Conservation (phyloP, 192 early-diverging fungal species). For the Mortierella alpina region DNA sequence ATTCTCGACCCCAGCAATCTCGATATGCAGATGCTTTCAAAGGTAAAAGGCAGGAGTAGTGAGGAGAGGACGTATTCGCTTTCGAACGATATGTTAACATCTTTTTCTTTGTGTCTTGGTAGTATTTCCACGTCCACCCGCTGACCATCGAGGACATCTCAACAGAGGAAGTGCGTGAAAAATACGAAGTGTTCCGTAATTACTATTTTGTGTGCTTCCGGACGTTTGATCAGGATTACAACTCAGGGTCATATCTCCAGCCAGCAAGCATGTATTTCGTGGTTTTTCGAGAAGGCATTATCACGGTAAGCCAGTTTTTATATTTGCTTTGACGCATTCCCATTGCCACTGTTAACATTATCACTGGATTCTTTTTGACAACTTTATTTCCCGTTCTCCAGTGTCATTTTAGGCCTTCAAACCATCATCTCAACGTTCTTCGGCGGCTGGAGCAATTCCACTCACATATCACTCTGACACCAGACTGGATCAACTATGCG, state of each 20-base stretch:
- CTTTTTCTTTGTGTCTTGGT: constrained; percentile 5
- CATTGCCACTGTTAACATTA: not conserved
- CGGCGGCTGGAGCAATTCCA: constrained; percentile 86
- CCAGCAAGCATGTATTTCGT: constrained; percentile 75
- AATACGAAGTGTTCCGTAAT: constrained; percentile 87
- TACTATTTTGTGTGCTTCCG: constrained; percentile 96
- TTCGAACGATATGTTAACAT: not conserved
- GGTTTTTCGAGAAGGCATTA: constrained; percentile 75
- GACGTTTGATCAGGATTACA: constrained; percentile 75
- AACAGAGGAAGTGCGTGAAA: constrained; percentile 90
- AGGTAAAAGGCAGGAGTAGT: constrained; percentile 45
- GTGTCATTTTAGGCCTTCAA: constrained; percentile 84
- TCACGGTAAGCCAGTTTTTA: constrained; percentile 60
- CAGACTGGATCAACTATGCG: constrained; percentile 98
- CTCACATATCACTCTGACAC: constrained; percentile 86
- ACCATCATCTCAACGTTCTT: constrained; percentile 88
- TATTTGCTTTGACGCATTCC: not conserved
- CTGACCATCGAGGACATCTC: constrained; percentile 90
- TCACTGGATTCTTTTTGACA: not conserved
- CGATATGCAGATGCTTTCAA: constrained; percentile 70
- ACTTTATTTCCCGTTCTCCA: constrained; percentile 32
- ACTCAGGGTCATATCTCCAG: constrained; percentile 70
- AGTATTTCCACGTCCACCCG: constrained; percentile 80
- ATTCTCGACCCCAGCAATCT: constrained; percentile 60
- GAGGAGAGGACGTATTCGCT: not conserved